Evolutionary conservation across 495 filamentous ascomycete species (phyloP).

Genomic region (Penicillium waksmanii): DNA sequence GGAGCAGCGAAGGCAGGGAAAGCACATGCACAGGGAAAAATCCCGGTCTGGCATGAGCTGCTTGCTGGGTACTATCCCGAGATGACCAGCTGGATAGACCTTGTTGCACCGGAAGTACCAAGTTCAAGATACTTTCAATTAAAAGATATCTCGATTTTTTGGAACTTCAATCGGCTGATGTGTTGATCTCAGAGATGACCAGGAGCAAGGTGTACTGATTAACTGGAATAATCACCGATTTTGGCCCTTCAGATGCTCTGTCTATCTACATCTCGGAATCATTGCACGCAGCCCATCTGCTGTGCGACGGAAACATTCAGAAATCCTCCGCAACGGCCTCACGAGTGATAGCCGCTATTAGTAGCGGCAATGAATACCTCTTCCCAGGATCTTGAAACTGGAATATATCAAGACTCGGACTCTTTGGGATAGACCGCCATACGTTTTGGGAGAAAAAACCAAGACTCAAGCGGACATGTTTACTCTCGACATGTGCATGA

Average conservation of each 20-base stretch:
- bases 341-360: not conserved
- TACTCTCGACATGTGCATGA: not conserved
- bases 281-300: slow-evolving; percentile 1
- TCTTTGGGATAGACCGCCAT: not conserved
- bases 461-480: not conserved
- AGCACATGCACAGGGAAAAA: slow-evolving; percentile 1
- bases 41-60: slow-evolving; percentile 12
- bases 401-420: not conserved
- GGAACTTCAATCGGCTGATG: no score
- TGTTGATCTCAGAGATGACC: no score
- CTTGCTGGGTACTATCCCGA: slow-evolving; percentile 10
- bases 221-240: not conserved
- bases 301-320: slow-evolving; percentile 8
- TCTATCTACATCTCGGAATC: slow-evolving; percentile 13
- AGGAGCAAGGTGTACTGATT: no score
- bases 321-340: slow-evolving; percentile 21
- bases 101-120: not conserved
- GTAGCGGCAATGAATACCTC: not conserved
- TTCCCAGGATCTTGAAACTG: not conserved
- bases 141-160: not conserved
- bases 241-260: not conserved
- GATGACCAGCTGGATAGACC: no score
- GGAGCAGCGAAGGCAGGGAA: not conserved
- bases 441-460: not conserved
- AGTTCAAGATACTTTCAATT: not conserved